Evolutionary conservation across 495 filamentous ascomycete genomes (phyloP).

Genomic region (Margaritispora aquatica): DNA sequence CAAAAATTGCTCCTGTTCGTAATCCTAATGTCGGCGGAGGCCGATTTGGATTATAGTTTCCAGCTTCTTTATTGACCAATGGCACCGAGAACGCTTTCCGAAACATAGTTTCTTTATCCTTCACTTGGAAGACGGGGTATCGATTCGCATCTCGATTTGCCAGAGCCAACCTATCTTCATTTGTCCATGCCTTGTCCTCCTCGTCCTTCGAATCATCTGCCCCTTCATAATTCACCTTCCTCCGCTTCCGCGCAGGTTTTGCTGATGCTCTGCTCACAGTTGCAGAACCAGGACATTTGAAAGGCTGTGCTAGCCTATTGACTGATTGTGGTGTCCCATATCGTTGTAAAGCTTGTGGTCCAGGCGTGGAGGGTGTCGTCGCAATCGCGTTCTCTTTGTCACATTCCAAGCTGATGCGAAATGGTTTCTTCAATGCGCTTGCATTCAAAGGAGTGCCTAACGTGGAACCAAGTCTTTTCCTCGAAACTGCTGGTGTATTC

Average conservation of each 20-base stretch:
- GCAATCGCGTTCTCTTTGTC: slow-evolving; percentile 25
- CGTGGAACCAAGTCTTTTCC: slow-evolving; percentile 15
- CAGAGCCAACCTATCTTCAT: slow-evolving; percentile 79
- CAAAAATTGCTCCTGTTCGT: slow-evolving; percentile 74
- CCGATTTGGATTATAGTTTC: slow-evolving; percentile 66
- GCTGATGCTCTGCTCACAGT: slow-evolving; percentile 64
- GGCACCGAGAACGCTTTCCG: slow-evolving; percentile 80
- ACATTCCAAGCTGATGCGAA: slow-evolving; percentile 39
- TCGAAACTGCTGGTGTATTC: slow-evolving; percentile 13
- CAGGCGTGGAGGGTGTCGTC: neutral
- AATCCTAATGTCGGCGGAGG: slow-evolving; percentile 83
- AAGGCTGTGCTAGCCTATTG: slow-evolving; percentile 76
- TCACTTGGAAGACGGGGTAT: slow-evolving; percentile 84
- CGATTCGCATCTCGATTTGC: slow-evolving; percentile 84
- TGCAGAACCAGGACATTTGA: slow-evolving; percentile 87
- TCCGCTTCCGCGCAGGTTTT: slow-evolving; percentile 76
- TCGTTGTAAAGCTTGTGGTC: slow-evolving; percentile 8
- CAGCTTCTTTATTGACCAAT: slow-evolving; percentile 70
- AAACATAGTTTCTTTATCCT: slow-evolving; percentile 80
- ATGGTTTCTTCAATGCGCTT: slow-evolving; percentile 76
- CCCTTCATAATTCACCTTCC: slow-evolving; percentile 84
- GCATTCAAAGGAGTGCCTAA: slow-evolving; percentile 36
- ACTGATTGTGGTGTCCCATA: slow-evolving; percentile 37
- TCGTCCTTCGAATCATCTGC: slow-evolving; percentile 68
- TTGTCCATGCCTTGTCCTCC: slow-evolving; percentile 76